Evolutionary conservation across 2,329 filamentous ascomycete genomes (phyloP).

Genomic region (Exophiala sp.): DNA sequence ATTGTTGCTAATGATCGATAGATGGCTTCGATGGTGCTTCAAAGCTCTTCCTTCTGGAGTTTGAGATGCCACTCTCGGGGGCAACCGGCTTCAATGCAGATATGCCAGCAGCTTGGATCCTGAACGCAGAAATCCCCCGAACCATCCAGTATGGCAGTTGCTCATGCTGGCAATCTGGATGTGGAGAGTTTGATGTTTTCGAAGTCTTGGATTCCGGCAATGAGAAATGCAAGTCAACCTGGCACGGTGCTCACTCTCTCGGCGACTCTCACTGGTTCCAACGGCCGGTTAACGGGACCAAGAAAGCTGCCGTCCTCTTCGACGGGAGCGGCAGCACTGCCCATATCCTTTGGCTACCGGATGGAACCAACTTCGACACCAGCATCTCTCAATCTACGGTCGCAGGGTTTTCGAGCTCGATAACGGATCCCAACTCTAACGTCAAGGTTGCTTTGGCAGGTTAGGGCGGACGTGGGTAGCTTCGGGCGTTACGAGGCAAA

Average conservation of each 20-base stretch:
- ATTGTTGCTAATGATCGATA: conserved; percentile 1
- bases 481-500: neutral
- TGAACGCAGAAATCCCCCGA: conserved; percentile 67
- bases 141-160: conserved; percentile 65
- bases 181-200: conserved; percentile 70
- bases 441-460: conserved; percentile 13
- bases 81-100: conserved; percentile 50
- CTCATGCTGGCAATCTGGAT: conserved; percentile 65
- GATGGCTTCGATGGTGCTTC: conserved; percentile 63
- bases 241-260: conserved; percentile 55
- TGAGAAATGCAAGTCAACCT: conserved; percentile 61
- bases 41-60: conserved; percentile 69
- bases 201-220: conserved; percentile 64
- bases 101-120: conserved; percentile 69
- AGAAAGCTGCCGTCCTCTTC: conserved; percentile 63
- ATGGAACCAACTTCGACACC: conserved; percentile 20
- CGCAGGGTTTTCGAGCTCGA: conserved; percentile 13
- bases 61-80: conserved; percentile 62
- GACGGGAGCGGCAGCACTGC: conserved; percentile 27
- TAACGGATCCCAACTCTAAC: conserved; percentile 10
- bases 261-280: conserved; percentile 67
- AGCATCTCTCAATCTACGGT: conserved; percentile 16
- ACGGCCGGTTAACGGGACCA: conserved; percentile 53
- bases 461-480: neutral
- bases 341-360: conserved; percentile 22